These are phyloP conservation scores for Escallonia rubra DNA, from an alignment of 129 eudicot genomes.

Conservation along the genomic window DNA sequence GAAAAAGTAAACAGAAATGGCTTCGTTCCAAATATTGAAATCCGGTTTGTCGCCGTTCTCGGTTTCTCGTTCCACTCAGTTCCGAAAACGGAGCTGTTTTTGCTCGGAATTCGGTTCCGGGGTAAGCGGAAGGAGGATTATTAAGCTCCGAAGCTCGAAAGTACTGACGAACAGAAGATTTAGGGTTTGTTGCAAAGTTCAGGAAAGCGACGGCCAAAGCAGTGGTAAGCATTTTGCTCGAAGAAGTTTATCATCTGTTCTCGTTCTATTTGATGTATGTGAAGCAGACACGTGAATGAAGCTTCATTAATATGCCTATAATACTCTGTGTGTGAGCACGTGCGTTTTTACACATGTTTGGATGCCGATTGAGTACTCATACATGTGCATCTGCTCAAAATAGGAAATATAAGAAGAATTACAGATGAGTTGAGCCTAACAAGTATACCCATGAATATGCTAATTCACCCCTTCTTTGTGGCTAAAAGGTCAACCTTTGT, in stretches of 20 bases:
- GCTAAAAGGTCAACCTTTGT: too few relatives aligned
- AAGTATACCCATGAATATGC: too few relatives aligned
- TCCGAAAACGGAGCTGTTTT: conserved; percentile 16
- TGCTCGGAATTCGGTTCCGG: conserved; percentile 23
- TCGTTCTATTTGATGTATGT: too few relatives aligned
- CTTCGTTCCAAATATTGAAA: conserved; percentile 51
- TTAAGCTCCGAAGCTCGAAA: conserved; percentile 21
- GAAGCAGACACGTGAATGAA: too few relatives aligned
- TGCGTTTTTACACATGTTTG: too few relatives aligned
- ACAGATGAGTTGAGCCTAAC: too few relatives aligned
- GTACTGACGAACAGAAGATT: conserved; percentile 19
- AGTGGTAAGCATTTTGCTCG: conserved; percentile 38
- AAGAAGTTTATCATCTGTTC: not conserved
- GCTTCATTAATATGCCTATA: too few relatives aligned
- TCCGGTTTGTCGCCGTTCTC: conserved; percentile 42
- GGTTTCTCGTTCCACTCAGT: conserved; percentile 26
- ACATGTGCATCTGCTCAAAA: too few relatives aligned
- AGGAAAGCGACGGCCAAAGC: conserved; percentile 42
- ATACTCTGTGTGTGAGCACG: too few relatives aligned
- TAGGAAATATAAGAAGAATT: too few relatives aligned
- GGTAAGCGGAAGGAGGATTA: not conserved
- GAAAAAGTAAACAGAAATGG: conserved; percentile 28
- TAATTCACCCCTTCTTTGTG: too few relatives aligned
- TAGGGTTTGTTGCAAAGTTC: conserved; percentile 35
- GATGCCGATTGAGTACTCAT: too few relatives aligned